Percentiles rank a stretch among this genome's conserved stretches.
Evolutionary conservation across 1,284 basidiomycete species (phyloP).

Genomic region (Erythrobasidium hasegawianum): DNA sequence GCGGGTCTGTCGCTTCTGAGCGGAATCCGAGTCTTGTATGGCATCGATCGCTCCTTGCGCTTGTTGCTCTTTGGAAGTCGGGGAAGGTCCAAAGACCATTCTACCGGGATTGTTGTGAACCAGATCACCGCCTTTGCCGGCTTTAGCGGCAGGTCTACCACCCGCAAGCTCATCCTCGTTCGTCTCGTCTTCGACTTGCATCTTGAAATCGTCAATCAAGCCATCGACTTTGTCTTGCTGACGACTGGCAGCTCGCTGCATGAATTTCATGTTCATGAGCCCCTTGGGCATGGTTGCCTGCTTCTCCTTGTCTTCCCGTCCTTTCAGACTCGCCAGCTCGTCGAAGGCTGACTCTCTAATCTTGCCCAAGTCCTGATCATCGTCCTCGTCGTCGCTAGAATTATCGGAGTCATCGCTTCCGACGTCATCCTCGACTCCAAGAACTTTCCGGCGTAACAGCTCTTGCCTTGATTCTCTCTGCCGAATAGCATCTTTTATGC

Average conservation of each 20-base stretch:
- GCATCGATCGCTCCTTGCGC: neutral
- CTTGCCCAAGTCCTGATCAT: slow-evolving; percentile 38
- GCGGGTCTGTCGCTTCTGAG: slow-evolving; percentile 16
- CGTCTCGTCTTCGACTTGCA: slow-evolving; percentile 48
- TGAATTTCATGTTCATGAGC: slow-evolving; percentile 90
- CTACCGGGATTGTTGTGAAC: slow-evolving; percentile 53
- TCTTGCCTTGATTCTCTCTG: slow-evolving; percentile 75
- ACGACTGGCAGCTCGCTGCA: slow-evolving; percentile 79
- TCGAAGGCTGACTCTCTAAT: slow-evolving; percentile 41
- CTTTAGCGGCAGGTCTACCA: slow-evolving; percentile 3
- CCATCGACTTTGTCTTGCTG: slow-evolving; percentile 52
- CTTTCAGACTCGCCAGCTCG: slow-evolving; percentile 39
- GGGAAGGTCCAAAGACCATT: slow-evolving; percentile 52
- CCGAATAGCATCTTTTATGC: slow-evolving; percentile 53
- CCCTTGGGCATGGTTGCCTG: slow-evolving; percentile 58
- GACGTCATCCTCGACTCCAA: slow-evolving; percentile 34
- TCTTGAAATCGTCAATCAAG: slow-evolving; percentile 29
- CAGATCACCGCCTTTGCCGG: slow-evolving; percentile 21
- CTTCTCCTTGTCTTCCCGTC: slow-evolving; percentile 35
- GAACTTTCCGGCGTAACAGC: slow-evolving; percentile 65
- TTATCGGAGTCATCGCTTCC: slow-evolving; percentile 35
- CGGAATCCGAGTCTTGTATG: slow-evolving; percentile 1
- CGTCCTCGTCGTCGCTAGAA: slow-evolving; percentile 37
- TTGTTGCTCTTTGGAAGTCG: slow-evolving; percentile 36
- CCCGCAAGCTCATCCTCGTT: slow-evolving; percentile 49